Evolutionary conservation across 345 rosid species (phyloP), one percentile per base, ranked within the genome.

Genomic region (Brassica nigra): DNA sequence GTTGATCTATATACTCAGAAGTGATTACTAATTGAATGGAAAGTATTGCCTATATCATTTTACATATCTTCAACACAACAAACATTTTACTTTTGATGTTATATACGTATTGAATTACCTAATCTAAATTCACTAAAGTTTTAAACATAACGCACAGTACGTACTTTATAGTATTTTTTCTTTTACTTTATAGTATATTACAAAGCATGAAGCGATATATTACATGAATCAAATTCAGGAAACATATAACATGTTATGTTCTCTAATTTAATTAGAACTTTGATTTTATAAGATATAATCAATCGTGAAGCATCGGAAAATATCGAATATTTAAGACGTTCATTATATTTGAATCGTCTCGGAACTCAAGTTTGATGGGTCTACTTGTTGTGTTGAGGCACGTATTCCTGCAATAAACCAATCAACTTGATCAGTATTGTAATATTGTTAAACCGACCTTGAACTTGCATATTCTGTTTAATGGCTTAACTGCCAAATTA

Each of bases 381-480:
- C 70, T 8, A 55, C 4, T 28, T 74, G 29, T 87, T 80, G 54
- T 84, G 89, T 44, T 29, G 33, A 11, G 86, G 88, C 59, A 83
- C 67, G 73, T 85, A 85, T 59, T 84, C 90, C 92, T 87, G 80
- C 80, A 75, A 39, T 33, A 75, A 66, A 68, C 31, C 71, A 78
- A 65, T n/a, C 4, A 78, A 71, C 58, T 1, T 23, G 18, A 52
- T 33, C 27, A 54, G 15, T 68, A 29, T 4, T 58, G 11, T 18
- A 49, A 8, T 54, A 58, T 12, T 62, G 8, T 39, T 68, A 66
- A 57, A 55, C 47, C 1, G 31, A 27, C 11, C 20, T 68, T 15
- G 73, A 12, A 44, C 52, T 10, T 44, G n/a, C 15, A 15, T 27
- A 59, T 39, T 61, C 2, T 36, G 15, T 27, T 44, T 9, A 72